Base-by-base conservation (phyloP, 2,329 filamentous ascomycete species). In the Alternaria solani region DNA sequence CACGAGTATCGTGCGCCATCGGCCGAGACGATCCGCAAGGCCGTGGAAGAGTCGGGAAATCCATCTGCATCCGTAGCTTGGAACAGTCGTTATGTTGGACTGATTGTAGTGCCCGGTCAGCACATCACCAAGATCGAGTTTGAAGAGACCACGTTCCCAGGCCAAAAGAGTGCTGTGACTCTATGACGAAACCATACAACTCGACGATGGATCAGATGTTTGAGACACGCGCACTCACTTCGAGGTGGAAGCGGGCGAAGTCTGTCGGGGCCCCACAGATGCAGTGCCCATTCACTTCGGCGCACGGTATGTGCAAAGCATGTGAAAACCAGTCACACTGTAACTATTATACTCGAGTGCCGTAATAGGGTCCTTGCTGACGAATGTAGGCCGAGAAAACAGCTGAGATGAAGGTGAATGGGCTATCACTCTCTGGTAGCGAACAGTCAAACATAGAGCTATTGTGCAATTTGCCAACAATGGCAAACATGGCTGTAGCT, bases 121-220 rank as follows among this genome's bases (percentile, higher is more conserved):
- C 88, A 96, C 75, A 92, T 99, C 67, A 88, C 85, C 60, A 94
- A 91, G 81, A 93, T 99, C 71, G 94, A 97, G 78, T 84, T 95
- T 47, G 93, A 98, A 75, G 90, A 94, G 57, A 78, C 66, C 47
- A 63, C 52, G 2, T 34, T 69, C 34, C 68, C 66, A 0, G 66
- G 67, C 12, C 69, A 69, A 49, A 75, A 67, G 55, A 74, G 68
- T 55, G 38, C 52, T 2, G 59, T 75, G 2, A 61, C 62, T 3
- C 60, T 76, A 23, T 76, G 61, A 72, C 3, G 14, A 7, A 36
- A 25, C 4, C 30, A 32, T 16, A 20, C 12, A n/a, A 23, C 28
- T 32, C 30, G 30, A 49, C 20, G 7, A 26, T 36, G 32, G 14
- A 36, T 2, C 4, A 5, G 30, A 7, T n/a, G 2, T 20, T 49